Base-by-base conservation (phyloP, 345 rosid genomes). In the Lumnitzera racemosa region DNA sequence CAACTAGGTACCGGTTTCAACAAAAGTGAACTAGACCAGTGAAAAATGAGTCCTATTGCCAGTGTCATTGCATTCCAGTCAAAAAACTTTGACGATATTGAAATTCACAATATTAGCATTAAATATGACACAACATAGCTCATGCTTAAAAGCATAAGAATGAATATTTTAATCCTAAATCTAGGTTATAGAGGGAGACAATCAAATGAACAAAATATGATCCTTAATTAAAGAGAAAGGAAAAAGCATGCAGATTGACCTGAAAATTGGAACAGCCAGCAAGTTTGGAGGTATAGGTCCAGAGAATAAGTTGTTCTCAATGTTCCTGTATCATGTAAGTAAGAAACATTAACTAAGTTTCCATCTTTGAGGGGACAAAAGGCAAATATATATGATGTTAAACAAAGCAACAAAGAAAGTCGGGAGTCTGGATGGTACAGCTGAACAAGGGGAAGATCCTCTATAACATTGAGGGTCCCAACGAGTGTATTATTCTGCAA, bases 211-310 rank as follows among this genome's bases (percentile, higher is more conserved):
- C 59, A 36, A 29, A 15, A 29, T 56, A 25, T 41, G 59, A 56
- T 3, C 27, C 36, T 29, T 25, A 41, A 46, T 3, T 52, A 10
- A 58, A 60, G 24, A 23, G 49, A 62, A 24, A 16, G 15, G 24
- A 46, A 49, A 24, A 46, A 49, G 14, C 12, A 13, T 7, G 10
- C 23, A 49, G 50, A 51, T 76, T 75, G 69, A 94, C 99, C 78
- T 83, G 82, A 94, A 90, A 72, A 77, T 71, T 0, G 90, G 96
- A 73, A 94, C 72, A 47, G 46, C 71, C 52, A 81, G 71, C 64
- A 94, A 61, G 70, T 83, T 80, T 23, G 68, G 66, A 15, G 99
- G 97, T 73, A 88, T 81, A 69, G 96, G 95, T 50, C 99, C 97
- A 0, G 95, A 94, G 73, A 94, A 85, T 63, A 80, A 70, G 78